A percentile compares a stretch with the other conserved stretches of the same genome.
These are phyloP conservation scores for Sphagnum contortum DNA, from an alignment of 225 moss, liverwort and hornwort species.

Conservation along the genomic window DNA sequence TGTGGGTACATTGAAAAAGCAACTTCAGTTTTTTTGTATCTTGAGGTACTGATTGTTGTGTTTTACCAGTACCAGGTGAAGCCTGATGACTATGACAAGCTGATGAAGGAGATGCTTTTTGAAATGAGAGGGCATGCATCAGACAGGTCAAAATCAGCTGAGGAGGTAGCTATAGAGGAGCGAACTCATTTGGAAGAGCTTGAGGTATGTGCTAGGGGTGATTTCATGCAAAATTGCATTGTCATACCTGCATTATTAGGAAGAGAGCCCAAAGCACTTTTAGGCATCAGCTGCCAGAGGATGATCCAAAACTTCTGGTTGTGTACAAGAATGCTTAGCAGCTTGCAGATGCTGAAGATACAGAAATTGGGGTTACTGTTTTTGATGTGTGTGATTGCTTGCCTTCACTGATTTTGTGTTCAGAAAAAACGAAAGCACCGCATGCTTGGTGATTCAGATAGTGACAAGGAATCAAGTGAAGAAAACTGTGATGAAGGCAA, in stretches of 20 bases:
- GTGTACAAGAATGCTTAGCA: too few relatives aligned
- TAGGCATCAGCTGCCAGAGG: too few relatives aligned
- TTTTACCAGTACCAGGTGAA: conserved; percentile 32
- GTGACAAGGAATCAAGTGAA: conserved; percentile 52
- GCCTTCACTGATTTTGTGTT: neutral
- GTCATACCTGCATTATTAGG: too few relatives aligned
- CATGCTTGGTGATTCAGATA: conserved; percentile 63
- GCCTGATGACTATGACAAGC: conserved; percentile 87
- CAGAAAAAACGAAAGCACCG: conserved; percentile 89
- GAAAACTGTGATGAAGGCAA: conserved; percentile 11
- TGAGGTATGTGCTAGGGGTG: conserved; percentile 33
- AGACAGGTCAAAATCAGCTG: conserved; percentile 76
- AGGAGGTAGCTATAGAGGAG: conserved; percentile 75
- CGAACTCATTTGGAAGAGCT: conserved; percentile 77
- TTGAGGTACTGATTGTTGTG: too few relatives aligned
- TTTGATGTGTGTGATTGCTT: too few relatives aligned
- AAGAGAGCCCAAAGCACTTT: too few relatives aligned
- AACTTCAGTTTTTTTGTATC: too few relatives aligned
- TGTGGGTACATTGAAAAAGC: too few relatives aligned
- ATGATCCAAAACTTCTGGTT: too few relatives aligned
- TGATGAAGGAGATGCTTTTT: conserved; percentile 90
- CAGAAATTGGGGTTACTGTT: too few relatives aligned
- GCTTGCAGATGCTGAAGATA: too few relatives aligned
- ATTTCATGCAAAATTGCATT: too few relatives aligned
- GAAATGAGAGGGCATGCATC: conserved; percentile 82